These are phyloP conservation scores for Starmerella etchellsii DNA, from an alignment of 805 yeast genomes.

Conservation along the genomic window DNA sequence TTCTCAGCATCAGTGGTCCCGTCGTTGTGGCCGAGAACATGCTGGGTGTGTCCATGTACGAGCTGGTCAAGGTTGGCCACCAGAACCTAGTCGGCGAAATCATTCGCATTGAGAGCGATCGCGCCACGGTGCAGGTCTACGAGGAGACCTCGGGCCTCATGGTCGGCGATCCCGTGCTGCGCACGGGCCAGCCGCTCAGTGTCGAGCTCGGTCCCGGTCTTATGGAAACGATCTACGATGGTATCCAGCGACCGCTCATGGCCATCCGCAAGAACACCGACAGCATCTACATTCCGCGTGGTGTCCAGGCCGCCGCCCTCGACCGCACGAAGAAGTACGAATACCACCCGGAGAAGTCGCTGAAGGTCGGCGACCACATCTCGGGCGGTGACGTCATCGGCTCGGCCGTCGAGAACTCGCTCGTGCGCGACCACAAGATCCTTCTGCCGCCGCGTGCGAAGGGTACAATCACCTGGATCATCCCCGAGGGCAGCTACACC, in stretches of 20 bases:
- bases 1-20: conserved; percentile 95
- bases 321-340: conserved; percentile 71
- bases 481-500: conserved; percentile 79
- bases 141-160: conserved; percentile 99
- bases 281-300: conserved; percentile 96
- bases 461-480: conserved; percentile 87
- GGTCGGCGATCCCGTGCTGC: conserved; percentile 95
- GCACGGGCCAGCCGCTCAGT: conserved; percentile 98
- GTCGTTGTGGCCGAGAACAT: conserved; percentile 95
- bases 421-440: conserved; percentile 84
- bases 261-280: conserved; percentile 78
- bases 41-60: conserved; percentile 99
- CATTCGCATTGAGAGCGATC: conserved; percentile 89
- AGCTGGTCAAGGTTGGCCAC: conserved; percentile 94
- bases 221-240: conserved; percentile 98
- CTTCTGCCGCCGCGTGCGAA: conserved; percentile 95
- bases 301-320: conserved; percentile 94
- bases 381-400: conserved; percentile 98
- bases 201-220: conserved; percentile 99
- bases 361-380: conserved; percentile 91
- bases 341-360: conserved; percentile 55
- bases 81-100: conserved; percentile 96
- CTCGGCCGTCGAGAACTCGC: conserved; percentile 83
- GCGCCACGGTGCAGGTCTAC: conserved; percentile 96
- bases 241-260: conserved; percentile 97